Evolutionary conservation across 2,329 filamentous ascomycete genomes (phyloP), one percentile per base, ranked within the genome.

Genomic region (Elsinoe perseae): DNA sequence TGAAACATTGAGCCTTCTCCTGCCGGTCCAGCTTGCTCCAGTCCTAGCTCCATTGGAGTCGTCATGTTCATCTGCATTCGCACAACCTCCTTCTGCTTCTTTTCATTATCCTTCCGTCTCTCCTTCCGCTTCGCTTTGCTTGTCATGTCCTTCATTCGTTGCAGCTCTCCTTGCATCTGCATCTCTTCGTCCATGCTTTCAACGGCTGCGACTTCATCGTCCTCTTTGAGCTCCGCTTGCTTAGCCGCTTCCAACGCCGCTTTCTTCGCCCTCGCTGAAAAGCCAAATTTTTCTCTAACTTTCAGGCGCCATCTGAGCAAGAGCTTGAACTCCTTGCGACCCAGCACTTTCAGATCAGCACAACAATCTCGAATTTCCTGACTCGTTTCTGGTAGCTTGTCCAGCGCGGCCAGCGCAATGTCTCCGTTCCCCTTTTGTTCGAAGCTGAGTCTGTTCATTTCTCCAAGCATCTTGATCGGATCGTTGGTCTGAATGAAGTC

Each of bases 1-100:
- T 83, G 83, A 69, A 98, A 98, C 77, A 95, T 93, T 25, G 87
- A 78, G 44, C 89, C 87, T 40, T 89, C 84, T 21, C 89, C 91
- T 50, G 81, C 77, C 0, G 88, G 87, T 0, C 89, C 89, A 21
- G 81, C 74, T 71, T 93, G 89, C 68, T 95, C 93, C 74, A 95
- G 81, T 65, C 93, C 93, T 61, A 98, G 95, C 61, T 98, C 93
- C 78, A 89, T 93, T 6, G 93, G 93, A 0, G 90, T 87, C 1
- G 85, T 86, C 93, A 98, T 98, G 73, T 96, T 86, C 76, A 98
- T 83, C 71, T 98, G 93, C 86, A 98, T 86, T 30, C 93, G 84
- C n/a, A 95, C 79, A 59, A 97, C 89, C 62, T 97, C 93, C 64
- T 88, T 93, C 64, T 93, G 88, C 72, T 95, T 97, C 70, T 84